These are phyloP conservation scores for Fomitopsis schrenkii DNA, from an alignment of 1,284 basidiomycete species.

Conservation along the genomic window DNA sequence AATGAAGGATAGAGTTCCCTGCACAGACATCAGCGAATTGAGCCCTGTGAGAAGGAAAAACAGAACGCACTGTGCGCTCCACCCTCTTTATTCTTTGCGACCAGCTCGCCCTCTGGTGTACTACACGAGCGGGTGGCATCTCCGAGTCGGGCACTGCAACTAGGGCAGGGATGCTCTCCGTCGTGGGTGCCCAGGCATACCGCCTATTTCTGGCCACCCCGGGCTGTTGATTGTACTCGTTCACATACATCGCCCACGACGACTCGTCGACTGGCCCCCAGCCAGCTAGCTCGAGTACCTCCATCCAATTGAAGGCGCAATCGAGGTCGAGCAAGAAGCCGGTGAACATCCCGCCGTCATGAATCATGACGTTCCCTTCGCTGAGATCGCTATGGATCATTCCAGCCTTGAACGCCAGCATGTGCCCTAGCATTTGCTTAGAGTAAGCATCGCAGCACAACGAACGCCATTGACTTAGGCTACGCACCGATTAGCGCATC, in stretches of 20 bases:
- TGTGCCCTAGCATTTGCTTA: neutral
- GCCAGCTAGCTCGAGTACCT: too few species aligned
- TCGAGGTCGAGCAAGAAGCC: neutral
- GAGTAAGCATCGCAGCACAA: too few species aligned
- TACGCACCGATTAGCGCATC: neutral
- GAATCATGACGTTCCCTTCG: neutral
- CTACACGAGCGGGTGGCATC: too few species aligned
- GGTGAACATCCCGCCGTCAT: neutral
- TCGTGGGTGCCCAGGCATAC: neutral
- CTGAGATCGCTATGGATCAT: neutral
- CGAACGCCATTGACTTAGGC: too few species aligned
- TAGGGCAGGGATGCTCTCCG: too few species aligned
- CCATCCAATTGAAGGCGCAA: too few species aligned
- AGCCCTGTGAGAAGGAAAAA: too few species aligned
- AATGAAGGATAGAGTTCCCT: slow-evolving; percentile 11
- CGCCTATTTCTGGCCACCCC: neutral
- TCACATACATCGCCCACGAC: neutral
- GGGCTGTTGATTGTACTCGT: neutral
- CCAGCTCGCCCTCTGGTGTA: too few species aligned
- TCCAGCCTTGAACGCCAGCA: neutral
- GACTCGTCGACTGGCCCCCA: too few species aligned
- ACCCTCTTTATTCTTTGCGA: neutral
- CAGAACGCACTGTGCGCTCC: neutral
- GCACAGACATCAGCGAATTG: too few species aligned
- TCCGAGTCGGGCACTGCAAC: too few species aligned